Conservation (phyloP, 768 basidiomycete genomes). For the Chiua virens region DNA sequence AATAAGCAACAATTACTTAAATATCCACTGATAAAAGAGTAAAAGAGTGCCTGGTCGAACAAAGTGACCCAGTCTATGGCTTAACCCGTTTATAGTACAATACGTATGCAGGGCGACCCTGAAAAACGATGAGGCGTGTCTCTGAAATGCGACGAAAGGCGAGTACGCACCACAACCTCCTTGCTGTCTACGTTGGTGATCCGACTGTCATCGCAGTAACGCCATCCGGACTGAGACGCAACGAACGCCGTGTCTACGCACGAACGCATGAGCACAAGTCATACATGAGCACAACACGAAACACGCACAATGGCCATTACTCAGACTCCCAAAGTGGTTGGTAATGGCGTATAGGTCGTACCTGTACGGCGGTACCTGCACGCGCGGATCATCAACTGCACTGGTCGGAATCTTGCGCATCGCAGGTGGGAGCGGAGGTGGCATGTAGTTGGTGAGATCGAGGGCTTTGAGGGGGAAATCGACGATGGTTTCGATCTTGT, state of each 20-base stretch:
- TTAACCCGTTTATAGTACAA: constrained; percentile 73
- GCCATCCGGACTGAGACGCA: constrained; percentile 84
- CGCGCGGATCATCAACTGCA: constrained; percentile 66
- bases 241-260: constrained; percentile 87
- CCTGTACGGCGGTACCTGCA: constrained; percentile 82
- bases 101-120: constrained; percentile 73
- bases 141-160: not conserved
- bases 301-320: constrained; percentile 91
- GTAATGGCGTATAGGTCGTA: constrained; percentile 96
- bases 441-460: constrained; percentile 82
- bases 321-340: constrained; percentile 93
- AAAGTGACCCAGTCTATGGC: constrained; percentile 12
- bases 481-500: constrained; percentile 94
- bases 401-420: constrained; percentile 42
- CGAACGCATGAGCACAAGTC: not conserved
- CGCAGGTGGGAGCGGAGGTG: constrained; percentile 70
- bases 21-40: constrained; percentile 12
- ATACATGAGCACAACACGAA: not conserved
- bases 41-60: not conserved
- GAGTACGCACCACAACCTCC: constrained; percentile 75
- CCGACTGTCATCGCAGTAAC: constrained; percentile 92
- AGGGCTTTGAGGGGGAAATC: constrained; percentile 75
- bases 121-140: constrained; percentile 26
- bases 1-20: constrained; percentile 30
- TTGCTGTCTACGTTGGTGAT: constrained; percentile 69